Conservation (phyloP, 2,329 filamentous ascomycete species). For the Colletotrichum sp. region DNA sequence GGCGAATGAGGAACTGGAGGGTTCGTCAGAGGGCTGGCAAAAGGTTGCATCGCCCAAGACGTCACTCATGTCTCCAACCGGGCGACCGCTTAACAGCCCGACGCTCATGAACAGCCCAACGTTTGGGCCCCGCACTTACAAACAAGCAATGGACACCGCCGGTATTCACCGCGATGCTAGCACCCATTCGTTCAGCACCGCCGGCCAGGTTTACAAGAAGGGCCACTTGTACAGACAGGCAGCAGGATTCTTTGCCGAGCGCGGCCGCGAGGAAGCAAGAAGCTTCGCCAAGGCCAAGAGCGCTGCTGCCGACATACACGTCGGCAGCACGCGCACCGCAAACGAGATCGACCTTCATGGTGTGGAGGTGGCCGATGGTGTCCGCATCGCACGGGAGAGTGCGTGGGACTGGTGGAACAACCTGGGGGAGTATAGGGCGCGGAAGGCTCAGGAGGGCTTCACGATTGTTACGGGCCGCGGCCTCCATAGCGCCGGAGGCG, state of each 20-base stretch:
- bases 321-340: slow-evolving; percentile 67
- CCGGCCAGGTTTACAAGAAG: slow-evolving; percentile 45
- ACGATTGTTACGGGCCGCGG: slow-evolving; percentile 84
- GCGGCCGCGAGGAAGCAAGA: slow-evolving; percentile 68
- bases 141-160: slow-evolving; percentile 26
- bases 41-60: neutral
- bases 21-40: slow-evolving; percentile 13
- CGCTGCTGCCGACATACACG: slow-evolving; percentile 73
- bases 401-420: slow-evolving; percentile 78
- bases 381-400: slow-evolving; percentile 74
- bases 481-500: slow-evolving; percentile 77
- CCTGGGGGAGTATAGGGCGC: slow-evolving; percentile 68
- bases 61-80: neutral
- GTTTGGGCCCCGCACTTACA: neutral
- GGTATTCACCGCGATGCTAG: slow-evolving; percentile 30
- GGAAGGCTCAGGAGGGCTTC: slow-evolving; percentile 60
- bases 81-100: slow-evolving; percentile 6
- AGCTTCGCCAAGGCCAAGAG: slow-evolving; percentile 64
- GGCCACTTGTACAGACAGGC: slow-evolving; percentile 75
- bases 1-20: slow-evolving; percentile 34
- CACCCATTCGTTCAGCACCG: slow-evolving; percentile 39
- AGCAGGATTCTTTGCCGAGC: slow-evolving; percentile 76
- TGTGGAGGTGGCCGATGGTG: slow-evolving; percentile 79
- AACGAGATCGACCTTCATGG: slow-evolving; percentile 81
- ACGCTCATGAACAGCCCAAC: neutral